Base-by-base conservation (phyloP, 257 asterid species). In the Striga asiatica region DNA sequence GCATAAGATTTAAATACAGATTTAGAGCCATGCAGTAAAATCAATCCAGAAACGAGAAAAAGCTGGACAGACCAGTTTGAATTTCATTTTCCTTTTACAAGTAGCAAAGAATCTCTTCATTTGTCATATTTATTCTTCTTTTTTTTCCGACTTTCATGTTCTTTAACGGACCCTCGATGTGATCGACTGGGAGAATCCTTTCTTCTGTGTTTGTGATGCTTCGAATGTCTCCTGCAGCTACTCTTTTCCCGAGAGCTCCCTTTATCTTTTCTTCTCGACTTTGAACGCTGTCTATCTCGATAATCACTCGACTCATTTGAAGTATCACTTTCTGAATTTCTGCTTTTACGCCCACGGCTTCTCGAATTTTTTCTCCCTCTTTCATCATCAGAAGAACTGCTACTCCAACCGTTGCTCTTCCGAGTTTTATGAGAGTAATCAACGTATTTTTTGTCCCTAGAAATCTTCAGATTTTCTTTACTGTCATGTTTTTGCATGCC, bases 171-270 rank as follows among this genome's bases (percentile, higher is more conserved):
- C 59, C 80, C 63, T 50, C 66, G 79, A 54, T 61, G 79, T 52
- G 93, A 81, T 74, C 75, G 78, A 50, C 70, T 62, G 23, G 84
- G 70, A 46, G 94, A 77, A 47, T 78, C 88, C 60, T 75, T 73
- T 61, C 80, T 64, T 59, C 76, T 73, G 66, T 78, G 84, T 61
- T 79, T 86, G 56, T 55, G 76, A 68, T 84, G 92, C 80, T 83
- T 87, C 19, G 94, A 71, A 50, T 62, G 92, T 57, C 73, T 83
- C 67, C 74, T 72, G 65, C 83, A 75, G 66, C 94, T 72, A 61
- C 83, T 75, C 71, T 74, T 81, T 34, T 74, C 85, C 42, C 69
- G 64, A 11, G 76, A 60, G 22, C 75, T 57, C 23, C 70, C 67
- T 68, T 79, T 83, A 20, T 73, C 81, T 50, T 75, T 76, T 65